These are phyloP conservation scores for Aphanocladium album DNA, from an alignment of 2,329 filamentous ascomycete genomes.

Conservation along the genomic window DNA sequence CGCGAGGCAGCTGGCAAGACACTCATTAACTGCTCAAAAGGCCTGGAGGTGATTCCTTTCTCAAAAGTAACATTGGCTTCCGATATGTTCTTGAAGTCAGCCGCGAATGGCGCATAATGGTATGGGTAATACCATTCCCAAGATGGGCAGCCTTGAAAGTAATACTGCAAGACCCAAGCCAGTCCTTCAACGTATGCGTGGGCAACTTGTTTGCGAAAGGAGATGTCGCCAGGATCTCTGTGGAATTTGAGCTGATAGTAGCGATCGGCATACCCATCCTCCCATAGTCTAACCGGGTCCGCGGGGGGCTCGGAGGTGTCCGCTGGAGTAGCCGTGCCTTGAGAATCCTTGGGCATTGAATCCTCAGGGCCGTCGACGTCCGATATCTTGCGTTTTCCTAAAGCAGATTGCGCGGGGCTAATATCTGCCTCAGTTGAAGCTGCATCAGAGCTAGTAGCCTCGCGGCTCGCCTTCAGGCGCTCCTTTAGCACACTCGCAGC, in stretches of 20 bases:
- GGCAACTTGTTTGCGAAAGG: constrained; percentile 84
- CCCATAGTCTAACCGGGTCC: constrained; percentile 88
- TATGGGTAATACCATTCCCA: constrained; percentile 99
- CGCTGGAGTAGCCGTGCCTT: constrained; percentile 39
- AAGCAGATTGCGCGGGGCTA: constrained; percentile 38
- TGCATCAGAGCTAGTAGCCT: constrained; percentile 16
- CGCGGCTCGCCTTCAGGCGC: constrained; percentile 54
- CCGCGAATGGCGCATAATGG: constrained; percentile 95
- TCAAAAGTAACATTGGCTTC: constrained; percentile 77
- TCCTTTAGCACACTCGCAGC: constrained; percentile 85
- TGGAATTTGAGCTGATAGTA: constrained; percentile 98
- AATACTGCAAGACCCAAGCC: constrained; percentile 92
- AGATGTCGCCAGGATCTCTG: constrained; percentile 72
- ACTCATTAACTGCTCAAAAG: constrained; percentile 97
- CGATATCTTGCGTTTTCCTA: constrained; percentile 74
- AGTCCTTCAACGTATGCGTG: constrained; percentile 91
- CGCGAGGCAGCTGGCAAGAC: constrained; percentile 91
- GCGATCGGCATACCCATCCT: constrained; percentile 87
- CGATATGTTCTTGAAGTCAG: constrained; percentile 81
- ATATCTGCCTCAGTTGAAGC: constrained; percentile 26
- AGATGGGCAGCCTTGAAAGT: constrained; percentile 95
- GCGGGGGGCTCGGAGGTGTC: constrained; percentile 54
- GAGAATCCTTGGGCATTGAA: constrained; percentile 54
- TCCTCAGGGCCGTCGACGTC: constrained; percentile 57
- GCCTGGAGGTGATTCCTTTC: constrained; percentile 78